These are phyloP conservation scores for Fomitopsis pinicola DNA, from an alignment of 1,284 basidiomycete species.

Conservation along the genomic window DNA sequence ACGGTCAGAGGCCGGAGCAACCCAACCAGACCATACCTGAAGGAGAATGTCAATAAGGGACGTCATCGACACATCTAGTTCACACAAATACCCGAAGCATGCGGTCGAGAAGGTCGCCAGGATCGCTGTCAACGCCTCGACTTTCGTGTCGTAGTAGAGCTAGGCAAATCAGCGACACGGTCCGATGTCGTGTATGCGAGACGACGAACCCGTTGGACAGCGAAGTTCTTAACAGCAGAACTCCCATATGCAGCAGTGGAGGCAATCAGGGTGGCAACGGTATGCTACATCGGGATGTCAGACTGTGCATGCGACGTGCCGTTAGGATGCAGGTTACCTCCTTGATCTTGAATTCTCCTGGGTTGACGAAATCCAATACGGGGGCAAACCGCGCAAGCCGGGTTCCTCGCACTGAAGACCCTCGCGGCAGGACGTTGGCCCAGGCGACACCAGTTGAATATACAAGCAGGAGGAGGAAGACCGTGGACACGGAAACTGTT, in stretches of 20 bases:
- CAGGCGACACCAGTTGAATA: conserved; percentile 51
- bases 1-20: conserved; percentile 56
- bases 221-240: conserved; percentile 53
- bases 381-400: conserved; percentile 35
- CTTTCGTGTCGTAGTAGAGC: conserved; percentile 58
- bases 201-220: conserved; percentile 49
- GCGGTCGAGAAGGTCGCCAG: conserved; percentile 64
- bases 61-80: not conserved
- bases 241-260: conserved; percentile 52
- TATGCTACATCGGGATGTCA: conserved; percentile 38
- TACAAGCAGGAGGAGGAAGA: conserved; percentile 57
- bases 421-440: conserved; percentile 41
- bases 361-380: conserved; percentile 49
- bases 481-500: conserved; percentile 44
- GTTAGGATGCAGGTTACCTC: conserved; percentile 35
- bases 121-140: conserved; percentile 52
- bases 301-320: not conserved
- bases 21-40: conserved; percentile 55
- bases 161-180: conserved; percentile 17
- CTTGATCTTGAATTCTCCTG: conserved; percentile 54
- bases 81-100: conserved; percentile 46
- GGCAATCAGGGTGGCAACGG: conserved; percentile 55
- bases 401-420: conserved; percentile 37
- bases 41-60: not conserved
- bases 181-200: not conserved